A percentile compares a stretch with the other conserved stretches of the same genome.
phyloP scores from a whole-genome alignment of 768 basidiomycete genomes.

The Leccinum broughii region DNA sequence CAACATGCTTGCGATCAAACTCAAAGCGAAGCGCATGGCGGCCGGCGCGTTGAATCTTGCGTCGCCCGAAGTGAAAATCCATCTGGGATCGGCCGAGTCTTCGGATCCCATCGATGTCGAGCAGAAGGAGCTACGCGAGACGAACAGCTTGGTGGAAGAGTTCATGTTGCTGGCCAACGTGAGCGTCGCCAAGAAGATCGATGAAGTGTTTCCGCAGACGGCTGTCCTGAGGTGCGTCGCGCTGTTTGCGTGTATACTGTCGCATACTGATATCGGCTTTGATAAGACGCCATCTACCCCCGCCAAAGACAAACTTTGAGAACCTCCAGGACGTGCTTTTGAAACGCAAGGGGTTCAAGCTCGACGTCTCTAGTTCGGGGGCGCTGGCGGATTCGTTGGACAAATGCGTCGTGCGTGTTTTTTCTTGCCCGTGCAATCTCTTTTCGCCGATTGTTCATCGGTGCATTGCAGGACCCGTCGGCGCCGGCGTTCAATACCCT shows the following conservation, averaged over 20 bases:
- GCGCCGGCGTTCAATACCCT: constrained; percentile 95
- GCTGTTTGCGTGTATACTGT: constrained; percentile 1
- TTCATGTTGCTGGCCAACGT: constrained; percentile 99
- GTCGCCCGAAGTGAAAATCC: constrained; percentile 97
- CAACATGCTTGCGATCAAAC: constrained; percentile 80
- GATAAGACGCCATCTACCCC: constrained; percentile 49
- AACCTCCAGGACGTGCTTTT: constrained; percentile 88
- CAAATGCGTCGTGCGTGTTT: constrained; percentile 67
- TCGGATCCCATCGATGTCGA: constrained; percentile 97
- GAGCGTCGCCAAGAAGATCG: constrained; percentile 87
- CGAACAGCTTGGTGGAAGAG: constrained; percentile 96
- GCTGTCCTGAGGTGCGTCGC: constrained; percentile 75
- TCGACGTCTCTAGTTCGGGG: constrained; percentile 91
- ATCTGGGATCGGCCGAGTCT: constrained; percentile 89
- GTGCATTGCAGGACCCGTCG: constrained; percentile 60
- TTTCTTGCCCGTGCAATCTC: constrained; percentile 3
- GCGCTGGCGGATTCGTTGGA: constrained; percentile 89
- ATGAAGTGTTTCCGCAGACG: constrained; percentile 94
- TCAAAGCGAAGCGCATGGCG: constrained; percentile 84
- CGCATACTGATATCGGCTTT: not conserved
- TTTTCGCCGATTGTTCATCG: not conserved
- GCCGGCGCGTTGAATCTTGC: constrained; percentile 98
- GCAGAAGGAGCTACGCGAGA: constrained; percentile 89
- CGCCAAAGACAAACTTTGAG: constrained; percentile 92
- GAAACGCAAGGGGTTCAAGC: constrained; percentile 77